Evolutionary conservation across 257 asterid genomes (phyloP).

Genomic region (Ligustrum vulgare): DNA sequence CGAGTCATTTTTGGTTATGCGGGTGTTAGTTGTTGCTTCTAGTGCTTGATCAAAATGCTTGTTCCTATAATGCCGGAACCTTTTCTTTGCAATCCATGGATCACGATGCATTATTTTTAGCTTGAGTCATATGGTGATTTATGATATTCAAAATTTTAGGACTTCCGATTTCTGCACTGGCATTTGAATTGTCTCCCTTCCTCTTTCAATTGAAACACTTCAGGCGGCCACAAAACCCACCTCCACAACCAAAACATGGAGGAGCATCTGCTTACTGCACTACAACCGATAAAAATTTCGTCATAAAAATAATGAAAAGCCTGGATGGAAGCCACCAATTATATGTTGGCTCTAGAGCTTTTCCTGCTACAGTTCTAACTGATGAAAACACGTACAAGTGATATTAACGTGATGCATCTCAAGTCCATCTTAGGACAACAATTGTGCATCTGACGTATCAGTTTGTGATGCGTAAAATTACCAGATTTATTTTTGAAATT

Average conservation of each 20-base stretch:
- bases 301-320: too few species aligned
- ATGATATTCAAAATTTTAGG: too few species aligned
- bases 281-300: neutral
- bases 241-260: neutral
- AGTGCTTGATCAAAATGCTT: neutral
- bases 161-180: too few species aligned
- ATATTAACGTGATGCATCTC: neutral
- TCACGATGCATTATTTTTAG: neutral
- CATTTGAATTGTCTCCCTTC: too few species aligned
- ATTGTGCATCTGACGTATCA: neutral
- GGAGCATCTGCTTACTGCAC: neutral
- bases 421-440: neutral
- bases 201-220: neutral
- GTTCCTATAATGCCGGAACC: neutral
- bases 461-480: neutral
- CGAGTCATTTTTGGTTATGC: neutral
- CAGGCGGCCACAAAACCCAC: slow-evolving; percentile 2
- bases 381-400: neutral
- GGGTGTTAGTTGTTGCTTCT: neutral
- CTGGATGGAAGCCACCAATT: neutral
- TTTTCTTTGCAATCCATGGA: neutral
- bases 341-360: neutral
- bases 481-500: neutral
- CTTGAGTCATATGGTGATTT: neutral
- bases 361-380: neutral